Evolutionary conservation across 2,329 filamentous ascomycete species (phyloP).

Genomic region (Cercospora sesami): DNA sequence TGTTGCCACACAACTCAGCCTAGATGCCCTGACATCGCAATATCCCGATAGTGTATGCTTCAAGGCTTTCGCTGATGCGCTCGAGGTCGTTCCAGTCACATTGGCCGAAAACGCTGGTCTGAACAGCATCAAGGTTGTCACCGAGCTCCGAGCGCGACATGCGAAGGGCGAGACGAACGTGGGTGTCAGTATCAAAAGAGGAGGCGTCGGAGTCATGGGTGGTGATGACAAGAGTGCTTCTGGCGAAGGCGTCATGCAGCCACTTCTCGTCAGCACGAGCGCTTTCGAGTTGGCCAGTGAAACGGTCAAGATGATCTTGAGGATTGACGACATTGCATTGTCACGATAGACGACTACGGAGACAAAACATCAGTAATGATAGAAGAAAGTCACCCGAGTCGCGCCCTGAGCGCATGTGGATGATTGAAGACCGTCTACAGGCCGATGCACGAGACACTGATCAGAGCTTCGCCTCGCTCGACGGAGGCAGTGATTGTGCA

Average conservation of each 20-base stretch:
- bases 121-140: slow-evolving; percentile 98
- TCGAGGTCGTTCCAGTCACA: slow-evolving; percentile 96
- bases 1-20: slow-evolving; percentile 81
- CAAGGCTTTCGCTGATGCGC: slow-evolving; percentile 97
- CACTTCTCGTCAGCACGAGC: slow-evolving; percentile 92
- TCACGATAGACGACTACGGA: slow-evolving; percentile 32
- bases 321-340: slow-evolving; percentile 67
- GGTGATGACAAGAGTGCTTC: slow-evolving; percentile 35
- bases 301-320: slow-evolving; percentile 92
- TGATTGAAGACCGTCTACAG: background rate
- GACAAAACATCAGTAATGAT: background rate
- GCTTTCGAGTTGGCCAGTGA: slow-evolving; percentile 95
- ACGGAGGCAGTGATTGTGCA: background rate
- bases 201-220: slow-evolving; percentile 95
- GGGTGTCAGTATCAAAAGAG: slow-evolving; percentile 96
- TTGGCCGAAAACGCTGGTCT: slow-evolving; percentile 95
- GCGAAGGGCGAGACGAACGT: slow-evolving; percentile 94
- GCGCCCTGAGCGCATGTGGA: background rate
- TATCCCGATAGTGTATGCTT: slow-evolving; percentile 98
- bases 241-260: slow-evolving; percentile 77
- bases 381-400: background rate
- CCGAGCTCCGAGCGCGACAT: slow-evolving; percentile 89
- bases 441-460: no score
- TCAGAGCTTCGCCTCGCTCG: background rate
- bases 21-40: slow-evolving; percentile 76